Evolutionary conservation across 2,329 filamentous ascomycete genomes (phyloP), one percentile per base, ranked within the genome.

Genomic region (Colletotrichum sojae): DNA sequence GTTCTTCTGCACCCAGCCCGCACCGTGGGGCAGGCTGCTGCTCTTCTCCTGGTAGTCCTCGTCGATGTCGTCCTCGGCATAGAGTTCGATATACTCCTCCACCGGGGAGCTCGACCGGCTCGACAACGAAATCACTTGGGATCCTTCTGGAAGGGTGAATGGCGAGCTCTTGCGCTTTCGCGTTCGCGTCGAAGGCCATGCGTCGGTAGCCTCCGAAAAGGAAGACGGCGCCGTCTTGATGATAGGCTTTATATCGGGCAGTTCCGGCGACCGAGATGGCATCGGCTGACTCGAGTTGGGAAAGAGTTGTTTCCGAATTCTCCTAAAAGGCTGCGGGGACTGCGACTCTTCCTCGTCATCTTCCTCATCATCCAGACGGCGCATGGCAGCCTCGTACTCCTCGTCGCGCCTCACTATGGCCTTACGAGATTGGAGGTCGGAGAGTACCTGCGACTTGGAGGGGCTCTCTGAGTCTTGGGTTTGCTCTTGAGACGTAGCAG

Each of bases 381-480:
- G 78, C 80, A 85, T 85, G 12, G 78, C 80, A 61, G 82, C 82
- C 45, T 85, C 79, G 58, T 85, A 85, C 13, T 82, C 83, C 3
- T 72, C 40, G 60, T 84, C 78, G 6, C 64, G 73, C 53, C 65
- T 65, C 1, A 72, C 72, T 4, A 76, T 74, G 2, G 73, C 70
- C 39, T 78, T 77, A 3, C 76, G 67, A 9, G 74, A 72, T 18
- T 73, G 73, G 25, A 74, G 69, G 6, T 73, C 63, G 5, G 78
- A 76, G 52, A 75, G 69, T 3, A 76, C 70, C 0, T 74, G 73
- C 4, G 74, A 74, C 53, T 76, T 80, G 1, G 72, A 72, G 12
- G 79, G 76, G 57, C 75, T 82, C 48, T 81, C 40, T 2, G 55
- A 43, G 5, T 39, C 39, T 20, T 20, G 79, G 1, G 78, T 80